These are phyloP conservation scores for Calonectria henricotiae DNA, from an alignment of 2,329 filamentous ascomycete species.

Conservation along the genomic window DNA sequence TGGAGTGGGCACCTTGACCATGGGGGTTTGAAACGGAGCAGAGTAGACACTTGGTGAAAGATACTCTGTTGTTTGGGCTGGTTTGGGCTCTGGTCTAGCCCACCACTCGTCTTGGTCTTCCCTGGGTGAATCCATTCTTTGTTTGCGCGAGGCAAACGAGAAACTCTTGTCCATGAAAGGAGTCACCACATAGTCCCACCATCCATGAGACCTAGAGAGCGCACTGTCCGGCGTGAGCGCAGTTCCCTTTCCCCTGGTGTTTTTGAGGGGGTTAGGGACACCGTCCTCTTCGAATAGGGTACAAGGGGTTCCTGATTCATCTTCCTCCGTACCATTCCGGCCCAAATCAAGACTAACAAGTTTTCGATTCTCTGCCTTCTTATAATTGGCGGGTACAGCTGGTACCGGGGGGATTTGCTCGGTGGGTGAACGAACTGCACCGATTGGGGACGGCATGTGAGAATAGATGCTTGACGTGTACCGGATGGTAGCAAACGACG, in stretches of 20 bases:
- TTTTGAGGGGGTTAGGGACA: constrained; percentile 60
- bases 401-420: constrained; percentile 74
- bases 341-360: constrained; percentile 59
- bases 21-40: constrained; percentile 54
- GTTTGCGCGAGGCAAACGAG: constrained; percentile 62
- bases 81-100: constrained; percentile 48
- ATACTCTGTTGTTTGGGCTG: constrained; percentile 37
- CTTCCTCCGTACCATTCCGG: constrained; percentile 60
- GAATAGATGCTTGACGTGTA: constrained; percentile 76
- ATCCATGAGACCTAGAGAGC: constrained; percentile 75
- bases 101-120: constrained; percentile 60
- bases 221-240: constrained; percentile 66
- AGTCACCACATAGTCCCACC: constrained; percentile 85
- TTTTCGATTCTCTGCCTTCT: constrained; percentile 55
- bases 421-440: constrained; percentile 39
- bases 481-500: constrained; percentile 62
- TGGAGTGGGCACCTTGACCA: constrained; percentile 59
- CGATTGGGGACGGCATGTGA: constrained; percentile 63
- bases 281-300: constrained; percentile 83
- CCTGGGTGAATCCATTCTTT: constrained; percentile 55
- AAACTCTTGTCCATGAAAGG: constrained; percentile 72
- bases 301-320: constrained; percentile 71
- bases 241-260: constrained; percentile 59
- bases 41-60: constrained; percentile 42
- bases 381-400: constrained; percentile 66